phyloP scores from a whole-genome alignment of 495 filamentous ascomycete genomes.

The Hypoxylon rickii region DNA sequence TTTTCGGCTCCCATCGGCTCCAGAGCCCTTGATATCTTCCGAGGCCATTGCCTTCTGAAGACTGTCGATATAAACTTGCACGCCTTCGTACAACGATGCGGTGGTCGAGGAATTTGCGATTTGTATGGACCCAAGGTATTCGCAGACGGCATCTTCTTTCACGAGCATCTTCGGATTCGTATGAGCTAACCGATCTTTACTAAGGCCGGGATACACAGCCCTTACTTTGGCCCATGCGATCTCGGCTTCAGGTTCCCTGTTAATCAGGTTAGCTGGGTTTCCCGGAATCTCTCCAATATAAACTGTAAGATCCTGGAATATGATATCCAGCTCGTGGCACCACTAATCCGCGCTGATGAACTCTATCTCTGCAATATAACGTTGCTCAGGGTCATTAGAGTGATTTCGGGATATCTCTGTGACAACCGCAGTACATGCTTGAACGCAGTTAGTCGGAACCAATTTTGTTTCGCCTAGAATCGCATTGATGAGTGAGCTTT shows the following conservation, averaged over 20 bases:
- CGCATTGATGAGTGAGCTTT: conserved; percentile 59
- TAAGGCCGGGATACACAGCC: conserved; percentile 61
- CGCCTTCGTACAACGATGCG: conserved; percentile 20
- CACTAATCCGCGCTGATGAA: conserved; percentile 57
- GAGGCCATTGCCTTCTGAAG: not conserved
- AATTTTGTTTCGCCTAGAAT: conserved; percentile 47
- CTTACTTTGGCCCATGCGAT: conserved; percentile 64
- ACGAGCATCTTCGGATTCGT: conserved; percentile 44
- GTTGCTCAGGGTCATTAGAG: conserved; percentile 38
- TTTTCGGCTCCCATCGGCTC: conserved; percentile 38
- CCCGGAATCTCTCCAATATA: conserved; percentile 33
- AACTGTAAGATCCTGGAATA: conserved; percentile 54
- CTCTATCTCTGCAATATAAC: conserved; percentile 59
- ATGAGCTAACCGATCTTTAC: conserved; percentile 48
- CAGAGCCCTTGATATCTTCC: conserved; percentile 21
- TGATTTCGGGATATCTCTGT: conserved; percentile 62
- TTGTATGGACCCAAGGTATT: conserved; percentile 50
- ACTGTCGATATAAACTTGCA: conserved; percentile 3
- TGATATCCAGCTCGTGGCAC: conserved; percentile 51
- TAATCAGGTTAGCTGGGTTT: conserved; percentile 41
- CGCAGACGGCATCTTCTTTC: conserved; percentile 35
- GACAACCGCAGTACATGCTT: conserved; percentile 64
- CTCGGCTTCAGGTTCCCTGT: conserved; percentile 50
- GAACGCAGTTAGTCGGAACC: conserved; percentile 18
- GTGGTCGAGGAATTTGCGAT: conserved; percentile 40